A percentile compares a stretch with the other conserved stretches of the same genome.
Evolutionary conservation across 1,139 yeast species (phyloP).

Genomic region (Suhomyces kunorum): DNA sequence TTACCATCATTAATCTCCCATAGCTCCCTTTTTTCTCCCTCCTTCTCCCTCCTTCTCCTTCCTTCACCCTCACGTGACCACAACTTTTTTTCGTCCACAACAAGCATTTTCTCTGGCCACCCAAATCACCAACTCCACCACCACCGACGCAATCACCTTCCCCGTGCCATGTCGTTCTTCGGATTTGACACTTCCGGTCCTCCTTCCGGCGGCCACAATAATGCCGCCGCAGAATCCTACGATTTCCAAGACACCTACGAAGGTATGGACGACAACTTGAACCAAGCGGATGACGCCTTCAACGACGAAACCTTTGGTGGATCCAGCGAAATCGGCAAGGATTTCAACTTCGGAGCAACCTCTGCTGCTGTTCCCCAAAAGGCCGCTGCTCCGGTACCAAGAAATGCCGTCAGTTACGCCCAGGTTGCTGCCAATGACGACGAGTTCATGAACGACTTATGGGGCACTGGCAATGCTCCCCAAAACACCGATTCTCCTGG

Average conservation of each 20-base stretch:
- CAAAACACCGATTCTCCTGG: conserved; percentile 8
- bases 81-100: conserved; percentile 12
- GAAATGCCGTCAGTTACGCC: conserved; percentile 56
- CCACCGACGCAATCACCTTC: background rate
- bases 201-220: conserved; percentile 21
- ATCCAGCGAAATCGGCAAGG: conserved; percentile 58
- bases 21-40: background rate
- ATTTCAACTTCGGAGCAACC: conserved; percentile 65
- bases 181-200: conserved; percentile 56
- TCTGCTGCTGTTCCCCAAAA: conserved; percentile 14
- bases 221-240: conserved; percentile 34
- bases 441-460: conserved; percentile 51
- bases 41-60: background rate
- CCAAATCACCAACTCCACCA: background rate
- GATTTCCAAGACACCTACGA: conserved; percentile 87
- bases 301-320: conserved; percentile 89
- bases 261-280: conserved; percentile 68
- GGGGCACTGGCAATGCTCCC: conserved; percentile 47
- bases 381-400: conserved; percentile 17
- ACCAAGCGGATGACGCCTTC: conserved; percentile 76
- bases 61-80: conserved; percentile 5
- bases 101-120: background rate
- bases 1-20: background rate
- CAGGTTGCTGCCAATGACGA: conserved; percentile 44
- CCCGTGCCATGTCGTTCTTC: conserved; percentile 53